These are phyloP conservation scores for Exophiala lecanii-corni DNA, from an alignment of 2,329 filamentous ascomycete species.

Conservation along the genomic window DNA sequence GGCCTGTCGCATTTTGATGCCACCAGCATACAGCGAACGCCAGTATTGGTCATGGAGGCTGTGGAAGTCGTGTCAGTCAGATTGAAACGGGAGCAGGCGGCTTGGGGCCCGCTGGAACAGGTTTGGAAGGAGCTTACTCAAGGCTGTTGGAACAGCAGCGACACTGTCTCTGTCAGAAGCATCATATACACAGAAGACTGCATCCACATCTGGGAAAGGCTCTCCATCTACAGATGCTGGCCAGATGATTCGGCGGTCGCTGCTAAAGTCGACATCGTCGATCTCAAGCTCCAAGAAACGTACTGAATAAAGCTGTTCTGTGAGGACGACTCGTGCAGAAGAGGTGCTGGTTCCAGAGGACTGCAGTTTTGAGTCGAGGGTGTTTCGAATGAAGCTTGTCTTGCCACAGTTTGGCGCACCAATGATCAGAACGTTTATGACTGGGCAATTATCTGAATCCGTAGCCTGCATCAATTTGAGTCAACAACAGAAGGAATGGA, in stretches of 20 bases:
- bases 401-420: slow-evolving; percentile 54
- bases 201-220: slow-evolving; percentile 71
- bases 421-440: slow-evolving; percentile 56
- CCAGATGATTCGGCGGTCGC: slow-evolving; percentile 45
- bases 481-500: neutral
- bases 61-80: neutral
- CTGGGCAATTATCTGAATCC: slow-evolving; percentile 34
- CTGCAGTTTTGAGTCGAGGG: slow-evolving; percentile 46
- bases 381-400: slow-evolving; percentile 55
- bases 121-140: slow-evolving; percentile 59
- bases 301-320: slow-evolving; percentile 52
- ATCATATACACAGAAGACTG: slow-evolving; percentile 81
- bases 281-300: slow-evolving; percentile 54
- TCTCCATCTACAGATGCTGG: slow-evolving; percentile 57
- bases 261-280: slow-evolving; percentile 48
- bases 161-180: slow-evolving; percentile 74
- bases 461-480: slow-evolving; percentile 15
- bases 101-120: neutral
- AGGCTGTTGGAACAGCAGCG: slow-evolving; percentile 65
- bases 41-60: slow-evolving; percentile 24
- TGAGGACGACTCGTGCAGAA: slow-evolving; percentile 50
- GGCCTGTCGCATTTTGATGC: slow-evolving; percentile 86
- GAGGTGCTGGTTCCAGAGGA: slow-evolving; percentile 29
- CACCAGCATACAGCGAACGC: slow-evolving; percentile 67
- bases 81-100: no score